Percentiles rank a stretch among this genome's conserved stretches.
Evolutionary conservation across 164 flowering plant genomes (phyloP).

Genomic region (Protea cynaroides): DNA sequence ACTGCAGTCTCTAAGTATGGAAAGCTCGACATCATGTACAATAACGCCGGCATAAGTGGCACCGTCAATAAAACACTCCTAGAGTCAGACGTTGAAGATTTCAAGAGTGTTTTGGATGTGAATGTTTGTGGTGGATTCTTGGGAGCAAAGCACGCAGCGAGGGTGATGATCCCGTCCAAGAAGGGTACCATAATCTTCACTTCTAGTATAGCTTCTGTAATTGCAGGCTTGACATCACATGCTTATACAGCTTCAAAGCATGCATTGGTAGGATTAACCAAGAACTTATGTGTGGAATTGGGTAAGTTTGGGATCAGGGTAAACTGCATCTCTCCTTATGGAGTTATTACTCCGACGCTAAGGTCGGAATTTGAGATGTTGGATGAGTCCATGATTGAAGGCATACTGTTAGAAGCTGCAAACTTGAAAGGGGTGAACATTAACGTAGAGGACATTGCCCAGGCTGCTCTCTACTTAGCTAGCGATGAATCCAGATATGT

Average conservation of each 20-base stretch:
- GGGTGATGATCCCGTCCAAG: constrained; percentile 30
- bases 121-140: constrained; percentile 23
- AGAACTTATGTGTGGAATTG: constrained; percentile 14
- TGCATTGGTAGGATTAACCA: constrained; percentile 29
- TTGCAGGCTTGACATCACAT: constrained; percentile 25
- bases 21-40: constrained; percentile 35
- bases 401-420: neutral
- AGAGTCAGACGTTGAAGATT: constrained; percentile 14
- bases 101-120: constrained; percentile 18
- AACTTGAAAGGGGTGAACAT: constrained; percentile 11
- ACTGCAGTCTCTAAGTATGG: constrained; percentile 18
- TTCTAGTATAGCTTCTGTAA: constrained; percentile 12
- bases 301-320: constrained; percentile 21
- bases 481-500: constrained; percentile 33
- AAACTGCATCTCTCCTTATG: constrained; percentile 19
- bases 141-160: constrained; percentile 37
- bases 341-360: neutral
- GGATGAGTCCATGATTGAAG: neutral
- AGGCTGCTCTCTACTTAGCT: constrained; percentile 24
- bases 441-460: constrained; percentile 22
- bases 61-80: constrained; percentile 4
- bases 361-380: neutral
- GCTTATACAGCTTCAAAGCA: constrained; percentile 38
- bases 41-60: constrained; percentile 25
- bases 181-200: constrained; percentile 28